Evolutionary conservation across 768 basidiomycete species (phyloP).

Genomic region (Lepiota subincarnata): DNA sequence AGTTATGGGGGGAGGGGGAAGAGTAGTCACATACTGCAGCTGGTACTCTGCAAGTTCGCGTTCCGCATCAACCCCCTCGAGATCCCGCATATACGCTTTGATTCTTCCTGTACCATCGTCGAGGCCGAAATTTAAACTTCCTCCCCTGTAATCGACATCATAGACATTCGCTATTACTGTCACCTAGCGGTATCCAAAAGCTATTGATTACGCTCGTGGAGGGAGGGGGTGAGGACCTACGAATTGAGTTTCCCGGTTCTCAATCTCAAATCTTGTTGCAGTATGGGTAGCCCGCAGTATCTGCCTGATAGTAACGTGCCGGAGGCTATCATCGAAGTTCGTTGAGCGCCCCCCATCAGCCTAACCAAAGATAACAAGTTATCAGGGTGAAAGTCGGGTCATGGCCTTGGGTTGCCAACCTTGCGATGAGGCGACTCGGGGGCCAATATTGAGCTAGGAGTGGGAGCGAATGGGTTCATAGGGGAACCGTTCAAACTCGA

Average conservation of each 20-base stretch:
- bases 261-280: constrained; percentile 6
- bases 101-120: constrained; percentile 14
- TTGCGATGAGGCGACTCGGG: background rate
- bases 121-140: constrained; percentile 5
- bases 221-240: background rate
- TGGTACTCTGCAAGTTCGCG: background rate
- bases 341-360: background rate
- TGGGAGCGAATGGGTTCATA: background rate
- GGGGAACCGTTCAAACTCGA: background rate
- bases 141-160: background rate
- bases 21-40: background rate
- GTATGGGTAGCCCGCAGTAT: constrained; percentile 3
- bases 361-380: background rate
- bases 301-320: constrained; percentile 11
- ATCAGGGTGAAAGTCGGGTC: background rate
- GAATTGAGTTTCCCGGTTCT: constrained; percentile 9
- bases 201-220: background rate
- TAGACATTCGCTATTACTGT: constrained; percentile 12
- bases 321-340: background rate
- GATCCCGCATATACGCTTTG: constrained; percentile 8
- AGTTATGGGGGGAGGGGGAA: background rate
- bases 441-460: background rate
- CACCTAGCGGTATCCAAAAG: background rate
- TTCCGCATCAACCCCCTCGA: constrained; percentile 3
- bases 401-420: background rate